Conservation (phyloP, 805 yeast species). For the Wickerhamiella kurtzmanii region DNA sequence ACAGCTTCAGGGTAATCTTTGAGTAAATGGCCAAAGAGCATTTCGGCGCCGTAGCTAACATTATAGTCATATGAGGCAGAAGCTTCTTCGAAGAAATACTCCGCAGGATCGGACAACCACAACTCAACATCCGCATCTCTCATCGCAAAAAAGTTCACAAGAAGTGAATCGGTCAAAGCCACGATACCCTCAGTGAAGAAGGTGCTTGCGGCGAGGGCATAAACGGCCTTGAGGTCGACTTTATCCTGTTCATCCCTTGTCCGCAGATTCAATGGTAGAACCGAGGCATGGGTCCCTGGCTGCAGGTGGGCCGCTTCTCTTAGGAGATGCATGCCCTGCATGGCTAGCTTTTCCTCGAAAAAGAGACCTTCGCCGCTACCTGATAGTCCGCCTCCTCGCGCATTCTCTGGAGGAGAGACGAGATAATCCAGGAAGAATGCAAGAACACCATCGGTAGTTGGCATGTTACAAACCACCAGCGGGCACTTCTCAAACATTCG, state of each 20-base stretch:
- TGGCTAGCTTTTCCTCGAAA: constrained; percentile 64
- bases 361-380: constrained; percentile 12
- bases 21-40: constrained; percentile 64
- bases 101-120: constrained; percentile 84
- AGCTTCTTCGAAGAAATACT: constrained; percentile 76
- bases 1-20: constrained; percentile 47
- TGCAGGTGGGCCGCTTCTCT: constrained; percentile 36
- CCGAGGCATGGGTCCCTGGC: constrained; percentile 1
- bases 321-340: constrained; percentile 43
- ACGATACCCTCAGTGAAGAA: constrained; percentile 37
- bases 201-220: constrained; percentile 34
- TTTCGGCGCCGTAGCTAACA: constrained; percentile 76
- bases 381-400: not conserved
- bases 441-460: constrained; percentile 49
- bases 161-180: constrained; percentile 50
- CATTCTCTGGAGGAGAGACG: constrained; percentile 29
- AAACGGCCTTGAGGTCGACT: constrained; percentile 46
- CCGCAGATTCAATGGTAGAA: constrained; percentile 26
- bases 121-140: constrained; percentile 64
- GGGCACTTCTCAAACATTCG: constrained; percentile 48
- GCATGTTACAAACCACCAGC: constrained; percentile 55
- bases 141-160: constrained; percentile 59
- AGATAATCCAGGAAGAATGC: constrained; percentile 46
- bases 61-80: constrained; percentile 56
- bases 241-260: constrained; percentile 53